phyloP scores from a whole-genome alignment of 179 eudicot genomes.

The Vitellaria paradoxa region DNA sequence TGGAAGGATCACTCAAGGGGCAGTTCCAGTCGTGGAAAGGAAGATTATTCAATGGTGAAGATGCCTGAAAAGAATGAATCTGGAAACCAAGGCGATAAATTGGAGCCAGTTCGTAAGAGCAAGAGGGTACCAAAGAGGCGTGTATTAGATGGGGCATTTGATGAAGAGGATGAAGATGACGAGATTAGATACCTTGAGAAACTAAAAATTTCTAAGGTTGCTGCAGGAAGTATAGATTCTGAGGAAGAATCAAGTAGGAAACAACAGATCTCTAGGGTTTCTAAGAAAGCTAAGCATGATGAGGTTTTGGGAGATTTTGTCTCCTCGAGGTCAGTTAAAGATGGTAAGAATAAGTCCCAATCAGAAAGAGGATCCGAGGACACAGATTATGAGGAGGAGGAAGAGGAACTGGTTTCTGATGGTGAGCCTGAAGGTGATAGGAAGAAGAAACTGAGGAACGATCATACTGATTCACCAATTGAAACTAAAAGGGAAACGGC shows the following conservation, averaged over 20 bases:
- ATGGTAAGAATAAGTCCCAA: conserved; percentile 48
- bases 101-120: conserved; percentile 63
- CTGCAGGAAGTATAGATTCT: conserved; percentile 41
- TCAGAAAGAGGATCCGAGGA: conserved; percentile 42
- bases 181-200: conserved; percentile 92
- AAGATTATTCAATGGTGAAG: conserved; percentile 43
- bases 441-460: conserved; percentile 61
- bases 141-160: conserved; percentile 52
- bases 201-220: conserved; percentile 52
- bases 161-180: conserved; percentile 83
- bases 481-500: conserved; percentile 71
- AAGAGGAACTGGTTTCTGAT: conserved; percentile 57
- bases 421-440: conserved; percentile 52
- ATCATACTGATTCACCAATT: conserved; percentile 41
- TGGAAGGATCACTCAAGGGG: conserved; percentile 79
- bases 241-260: conserved; percentile 62
- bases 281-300: conserved; percentile 25
- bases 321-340: conserved; percentile 32
- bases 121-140: conserved; percentile 76
- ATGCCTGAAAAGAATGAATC: conserved; percentile 31
- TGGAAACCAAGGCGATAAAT: conserved; percentile 51
- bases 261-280: conserved; percentile 47
- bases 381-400: conserved; percentile 69
- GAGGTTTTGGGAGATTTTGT: conserved; percentile 32
- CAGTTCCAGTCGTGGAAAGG: conserved; percentile 56